Conservation (phyloP, 495 filamentous ascomycete genomes). For the Thermochaetoides thermophila region DNA sequence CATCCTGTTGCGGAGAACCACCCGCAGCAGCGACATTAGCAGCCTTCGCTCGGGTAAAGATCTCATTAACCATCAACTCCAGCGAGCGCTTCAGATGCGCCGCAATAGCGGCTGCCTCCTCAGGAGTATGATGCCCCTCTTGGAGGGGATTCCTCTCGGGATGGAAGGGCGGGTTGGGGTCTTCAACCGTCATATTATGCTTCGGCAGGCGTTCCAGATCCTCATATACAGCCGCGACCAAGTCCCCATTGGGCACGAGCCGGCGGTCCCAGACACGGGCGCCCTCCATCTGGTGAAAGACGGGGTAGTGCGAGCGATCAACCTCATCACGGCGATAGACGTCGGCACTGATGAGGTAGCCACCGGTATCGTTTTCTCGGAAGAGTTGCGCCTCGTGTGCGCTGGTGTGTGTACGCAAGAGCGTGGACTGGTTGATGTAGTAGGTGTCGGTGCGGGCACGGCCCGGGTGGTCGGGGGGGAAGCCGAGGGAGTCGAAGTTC, state of each 20-base stretch:
- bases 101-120: conserved; percentile 69
- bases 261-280: conserved; percentile 75
- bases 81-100: conserved; percentile 81
- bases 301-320: conserved; percentile 85
- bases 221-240: conserved; percentile 46
- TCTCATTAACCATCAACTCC: conserved; percentile 74
- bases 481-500: conserved; percentile 94
- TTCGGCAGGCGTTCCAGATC: conserved; percentile 55
- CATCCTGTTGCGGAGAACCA: conserved; percentile 14
- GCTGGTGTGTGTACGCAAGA: conserved; percentile 84
- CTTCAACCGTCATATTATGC: conserved; percentile 63
- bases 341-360: conserved; percentile 86
- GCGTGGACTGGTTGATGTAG: conserved; percentile 74
- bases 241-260: conserved; percentile 39
- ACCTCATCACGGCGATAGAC: conserved; percentile 93
- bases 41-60: conserved; percentile 65
- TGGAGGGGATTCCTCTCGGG: conserved; percentile 76
- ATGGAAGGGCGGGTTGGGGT: conserved; percentile 69
- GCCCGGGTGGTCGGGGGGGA: conserved; percentile 79
- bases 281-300: conserved; percentile 99
- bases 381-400: conserved; percentile 88
- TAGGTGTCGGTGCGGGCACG: conserved; percentile 84
- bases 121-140: conserved; percentile 45
- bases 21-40: conserved; percentile 31
- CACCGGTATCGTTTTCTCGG: conserved; percentile 51